A percentile compares a stretch with the other conserved stretches of the same genome.
Evolutionary conservation across 306 rosid species (phyloP).

Genomic region (Cyamopsis tetragonoloba): DNA sequence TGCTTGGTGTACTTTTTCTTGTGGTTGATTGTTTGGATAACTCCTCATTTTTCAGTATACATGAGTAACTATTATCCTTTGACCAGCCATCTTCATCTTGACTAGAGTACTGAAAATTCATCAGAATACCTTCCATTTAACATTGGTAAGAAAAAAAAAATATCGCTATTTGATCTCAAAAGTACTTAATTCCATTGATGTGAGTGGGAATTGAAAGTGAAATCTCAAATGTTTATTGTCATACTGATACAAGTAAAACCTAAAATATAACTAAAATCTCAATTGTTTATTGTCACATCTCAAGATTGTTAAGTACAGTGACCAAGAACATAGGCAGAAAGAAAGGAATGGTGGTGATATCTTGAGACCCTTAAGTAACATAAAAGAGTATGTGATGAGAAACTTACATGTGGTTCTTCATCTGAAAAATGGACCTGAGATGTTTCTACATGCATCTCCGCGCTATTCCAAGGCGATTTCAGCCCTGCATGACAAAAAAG

Average conservation of each 20-base stretch:
- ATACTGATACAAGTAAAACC: background rate
- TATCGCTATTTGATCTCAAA: background rate
- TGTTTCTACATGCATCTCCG: conserved; percentile 54
- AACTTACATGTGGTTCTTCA: conserved; percentile 48
- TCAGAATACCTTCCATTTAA: conserved; percentile 7
- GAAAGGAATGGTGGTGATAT: background rate
- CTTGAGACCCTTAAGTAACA: background rate
- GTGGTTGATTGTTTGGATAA: conserved; percentile 45
- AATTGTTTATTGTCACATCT: no score
- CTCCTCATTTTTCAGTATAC: conserved; percentile 53
- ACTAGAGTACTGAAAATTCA: conserved; percentile 35
- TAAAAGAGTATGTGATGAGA: conserved; percentile 16
- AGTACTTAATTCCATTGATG: background rate
- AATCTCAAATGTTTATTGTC: background rate
- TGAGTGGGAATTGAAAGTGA: background rate
- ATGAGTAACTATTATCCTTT: conserved; percentile 39
- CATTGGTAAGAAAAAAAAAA: background rate
- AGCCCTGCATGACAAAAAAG: conserved; percentile 44
- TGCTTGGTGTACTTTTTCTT: conserved; percentile 53
- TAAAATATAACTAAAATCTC: no score
- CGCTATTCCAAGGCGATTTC: conserved; percentile 55
- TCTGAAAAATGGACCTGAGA: conserved; percentile 38
- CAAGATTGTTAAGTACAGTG: no score
- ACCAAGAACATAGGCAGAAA: background rate
- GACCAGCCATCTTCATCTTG: conserved; percentile 44